phyloP scores from a whole-genome alignment of 2,329 filamentous ascomycete species.

The Raffaelea ambrosiae region DNA sequence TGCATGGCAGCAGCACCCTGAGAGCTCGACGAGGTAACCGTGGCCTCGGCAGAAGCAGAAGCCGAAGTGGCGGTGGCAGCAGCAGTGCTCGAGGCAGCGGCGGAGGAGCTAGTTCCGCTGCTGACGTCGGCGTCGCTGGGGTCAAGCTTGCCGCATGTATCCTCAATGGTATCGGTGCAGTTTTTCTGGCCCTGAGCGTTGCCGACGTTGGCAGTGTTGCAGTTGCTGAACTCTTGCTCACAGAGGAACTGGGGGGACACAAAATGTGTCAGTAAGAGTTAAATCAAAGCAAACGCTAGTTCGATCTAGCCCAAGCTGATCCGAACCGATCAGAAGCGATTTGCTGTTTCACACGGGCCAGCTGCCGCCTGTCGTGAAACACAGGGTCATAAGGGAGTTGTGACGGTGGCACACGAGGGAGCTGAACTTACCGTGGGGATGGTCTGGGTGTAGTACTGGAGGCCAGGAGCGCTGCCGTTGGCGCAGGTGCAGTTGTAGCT shows the following conservation, averaged over 20 bases:
- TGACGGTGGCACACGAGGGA: too few relatives aligned
- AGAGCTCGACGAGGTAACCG: constrained; percentile 8
- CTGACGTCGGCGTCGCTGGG: constrained; percentile 25
- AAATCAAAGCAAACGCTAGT: not conserved
- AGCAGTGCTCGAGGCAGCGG: constrained; percentile 1
- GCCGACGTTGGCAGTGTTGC: constrained; percentile 33
- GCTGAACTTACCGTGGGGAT: constrained; percentile 30
- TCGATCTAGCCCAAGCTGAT: not conserved
- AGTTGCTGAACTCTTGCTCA: constrained; percentile 36
- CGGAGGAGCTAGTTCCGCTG: constrained; percentile 14
- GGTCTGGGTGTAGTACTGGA: constrained; percentile 45
- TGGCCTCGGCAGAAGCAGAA: constrained; percentile 1
- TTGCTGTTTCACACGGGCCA: not conserved
- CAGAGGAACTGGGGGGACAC: constrained; percentile 37
- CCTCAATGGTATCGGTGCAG: constrained; percentile 38
- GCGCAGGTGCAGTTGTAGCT: constrained; percentile 40
- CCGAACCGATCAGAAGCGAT: not conserved
- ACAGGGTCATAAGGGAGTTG: too few relatives aligned
- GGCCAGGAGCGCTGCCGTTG: constrained; percentile 39
- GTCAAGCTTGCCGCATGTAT: constrained; percentile 37
- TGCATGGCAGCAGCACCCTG: constrained; percentile 17
- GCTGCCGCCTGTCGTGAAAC: not conserved
- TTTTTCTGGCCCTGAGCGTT: constrained; percentile 33
- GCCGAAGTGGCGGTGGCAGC: constrained; percentile 13
- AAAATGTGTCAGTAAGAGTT: not conserved